Evolutionary conservation across 208 protist species (phyloP), one percentile per base, ranked within the genome.

Genomic region (Leishmania tropica): DNA sequence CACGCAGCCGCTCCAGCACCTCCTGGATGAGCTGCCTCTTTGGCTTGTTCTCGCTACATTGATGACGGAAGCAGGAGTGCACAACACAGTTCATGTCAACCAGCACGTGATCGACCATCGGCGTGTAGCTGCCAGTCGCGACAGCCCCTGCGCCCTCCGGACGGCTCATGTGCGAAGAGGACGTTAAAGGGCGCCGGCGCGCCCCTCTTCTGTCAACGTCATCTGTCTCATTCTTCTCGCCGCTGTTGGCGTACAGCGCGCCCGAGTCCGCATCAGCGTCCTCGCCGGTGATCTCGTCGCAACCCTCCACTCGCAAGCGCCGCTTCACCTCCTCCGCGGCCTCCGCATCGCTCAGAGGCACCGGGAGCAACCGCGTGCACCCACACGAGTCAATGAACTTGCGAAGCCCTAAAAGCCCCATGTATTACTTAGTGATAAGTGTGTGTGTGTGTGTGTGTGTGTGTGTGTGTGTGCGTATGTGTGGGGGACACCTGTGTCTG

Each of bases 51-150:
- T 83, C 81, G 3, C 68, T 58, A 65, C 40, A 74, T 37, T 83
- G 80, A 31, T 81, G 76, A 60, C 73, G 64, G 75, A 94, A 96
- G 79, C 92, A 95, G 21, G 88, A 80, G 87, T 97, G 94, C 37
- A 97, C 87, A 64, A 97, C 93, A 86, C 94, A 95, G 85, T 97
- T 97, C 87, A 96, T 91, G 76, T 97, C 94, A 24, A 96, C 83
- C 2, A 97, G 83, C 24, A 97, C 94, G 85, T 97, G 94, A 73
- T 95, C 94, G 3, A 81, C 81, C n/a, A 72, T 35, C 10, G 85
- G 68, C 7, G 60, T 74, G 42, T 70, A 28, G 70, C 10, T 79
- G 6, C 24, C 53, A 35, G 8, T 17, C 21, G 65, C 71, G 10
- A 37, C 74, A 47, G 2, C 45, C 48, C n/a, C 51, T 3, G 67